A percentile compares a stretch with the other conserved stretches of the same genome.
Conservation (phyloP, 441 rosid species). For the Francoa sonchifolia region DNA sequence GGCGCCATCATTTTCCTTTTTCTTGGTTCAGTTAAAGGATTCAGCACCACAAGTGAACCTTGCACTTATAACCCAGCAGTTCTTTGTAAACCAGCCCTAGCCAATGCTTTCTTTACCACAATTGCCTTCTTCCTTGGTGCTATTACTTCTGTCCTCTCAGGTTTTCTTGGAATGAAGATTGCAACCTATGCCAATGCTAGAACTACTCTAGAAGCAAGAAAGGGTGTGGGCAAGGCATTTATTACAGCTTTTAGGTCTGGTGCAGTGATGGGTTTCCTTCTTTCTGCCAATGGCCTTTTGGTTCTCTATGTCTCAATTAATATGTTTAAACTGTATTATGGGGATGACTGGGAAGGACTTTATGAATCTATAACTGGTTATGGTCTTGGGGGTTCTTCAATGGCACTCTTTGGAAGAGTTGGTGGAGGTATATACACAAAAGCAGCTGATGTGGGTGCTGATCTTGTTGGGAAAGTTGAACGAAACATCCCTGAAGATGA, state of each 20-base stretch:
- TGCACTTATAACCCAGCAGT: constrained; percentile 30
- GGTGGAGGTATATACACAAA: constrained; percentile 57
- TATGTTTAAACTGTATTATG: constrained; percentile 32
- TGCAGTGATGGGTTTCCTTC: constrained; percentile 43
- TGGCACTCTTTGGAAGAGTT: constrained; percentile 61
- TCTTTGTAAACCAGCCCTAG: constrained; percentile 35
- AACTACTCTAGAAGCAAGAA: constrained; percentile 39
- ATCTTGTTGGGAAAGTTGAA: constrained; percentile 37
- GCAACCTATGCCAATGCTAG: constrained; percentile 42
- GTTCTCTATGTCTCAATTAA: constrained; percentile 32
- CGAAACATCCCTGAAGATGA: constrained; percentile 39
- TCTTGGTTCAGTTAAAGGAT: constrained; percentile 40
- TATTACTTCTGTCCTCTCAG: constrained; percentile 35
- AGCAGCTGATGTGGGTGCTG: constrained; percentile 40
- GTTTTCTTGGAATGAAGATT: constrained; percentile 44
- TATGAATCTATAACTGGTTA: constrained; percentile 67
- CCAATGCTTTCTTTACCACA: constrained; percentile 30
- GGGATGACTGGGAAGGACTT: constrained; percentile 49
- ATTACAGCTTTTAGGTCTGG: constrained; percentile 32
- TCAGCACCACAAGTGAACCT: constrained; percentile 35
- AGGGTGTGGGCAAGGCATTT: constrained; percentile 36
- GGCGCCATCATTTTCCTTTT: constrained; percentile 28
- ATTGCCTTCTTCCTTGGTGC: constrained; percentile 44
- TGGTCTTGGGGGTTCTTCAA: constrained; percentile 53
- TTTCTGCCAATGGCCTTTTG: constrained; percentile 39